Conservation (phyloP, 805 yeast genomes). For the Candida silvatica region DNA sequence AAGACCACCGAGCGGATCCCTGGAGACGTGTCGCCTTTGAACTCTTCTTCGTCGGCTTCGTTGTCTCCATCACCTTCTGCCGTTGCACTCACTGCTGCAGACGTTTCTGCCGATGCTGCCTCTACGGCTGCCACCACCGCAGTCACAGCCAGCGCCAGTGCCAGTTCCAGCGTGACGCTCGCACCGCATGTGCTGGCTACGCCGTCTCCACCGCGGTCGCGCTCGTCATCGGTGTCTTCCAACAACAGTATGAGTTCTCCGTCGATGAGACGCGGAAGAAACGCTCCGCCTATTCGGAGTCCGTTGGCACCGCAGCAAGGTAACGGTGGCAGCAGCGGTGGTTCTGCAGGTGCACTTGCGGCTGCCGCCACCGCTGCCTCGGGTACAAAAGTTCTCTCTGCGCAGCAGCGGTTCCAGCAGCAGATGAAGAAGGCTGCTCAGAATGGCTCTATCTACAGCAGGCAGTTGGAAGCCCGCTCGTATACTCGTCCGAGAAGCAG, state of each 20-base stretch:
- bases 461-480: conserved; percentile 12
- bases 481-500: conserved; percentile 9
- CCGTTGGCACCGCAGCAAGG: background rate
- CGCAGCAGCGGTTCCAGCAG: conserved; percentile 28
- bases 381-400: conserved; percentile 18
- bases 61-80: no score
- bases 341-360: conserved; percentile 1
- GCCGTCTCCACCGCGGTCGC: background rate
- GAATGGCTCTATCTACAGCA: conserved; percentile 23
- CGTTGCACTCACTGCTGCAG: no score
- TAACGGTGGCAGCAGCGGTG: no score
- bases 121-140: background rate
- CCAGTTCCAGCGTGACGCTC: no score
- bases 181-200: no score
- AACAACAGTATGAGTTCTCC: background rate
- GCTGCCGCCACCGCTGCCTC: conserved; percentile 15
- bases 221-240: background rate
- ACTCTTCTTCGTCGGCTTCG: no score
- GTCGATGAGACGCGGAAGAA: background rate
- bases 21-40: no score
- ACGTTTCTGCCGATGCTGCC: no score
- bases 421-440: conserved; percentile 24
- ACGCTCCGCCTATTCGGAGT: no score
- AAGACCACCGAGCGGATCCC: no score
- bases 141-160: background rate